phyloP scores from a whole-genome alignment of 768 basidiomycete species.

The Gautieria morchelliformis region DNA sequence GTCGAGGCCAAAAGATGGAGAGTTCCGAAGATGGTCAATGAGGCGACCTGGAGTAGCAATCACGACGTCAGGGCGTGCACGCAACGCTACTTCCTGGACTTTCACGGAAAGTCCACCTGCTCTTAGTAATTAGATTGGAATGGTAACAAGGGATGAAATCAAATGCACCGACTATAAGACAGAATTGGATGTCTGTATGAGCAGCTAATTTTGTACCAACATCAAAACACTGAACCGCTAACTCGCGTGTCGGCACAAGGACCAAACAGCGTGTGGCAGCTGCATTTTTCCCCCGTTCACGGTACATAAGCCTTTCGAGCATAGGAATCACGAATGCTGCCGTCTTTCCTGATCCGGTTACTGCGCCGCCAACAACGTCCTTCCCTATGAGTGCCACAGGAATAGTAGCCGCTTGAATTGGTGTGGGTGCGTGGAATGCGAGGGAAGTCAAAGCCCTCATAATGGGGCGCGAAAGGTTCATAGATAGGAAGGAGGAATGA shows the following conservation, averaged over 20 bases:
- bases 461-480: constrained; percentile 93
- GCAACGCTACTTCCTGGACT: constrained; percentile 77
- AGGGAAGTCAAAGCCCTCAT: constrained; percentile 83
- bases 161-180: constrained; percentile 75
- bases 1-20: constrained; percentile 86
- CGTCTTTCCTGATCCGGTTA: constrained; percentile 97
- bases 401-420: constrained; percentile 90
- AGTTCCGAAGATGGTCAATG: constrained; percentile 96
- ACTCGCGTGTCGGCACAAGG: constrained; percentile 88
- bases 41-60: constrained; percentile 97
- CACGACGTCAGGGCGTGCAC: constrained; percentile 83
- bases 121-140: neutral
- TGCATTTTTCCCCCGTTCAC: constrained; percentile 81
- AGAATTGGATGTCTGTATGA: constrained; percentile 85
- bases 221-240: constrained; percentile 93
- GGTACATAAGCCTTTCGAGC: constrained; percentile 83
- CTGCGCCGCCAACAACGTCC: constrained; percentile 91
- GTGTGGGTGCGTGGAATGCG: constrained; percentile 78
- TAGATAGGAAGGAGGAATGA: constrained; percentile 78
- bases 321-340: constrained; percentile 95
- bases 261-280: constrained; percentile 85
- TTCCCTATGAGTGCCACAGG: constrained; percentile 91
- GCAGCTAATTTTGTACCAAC: constrained; percentile 78
- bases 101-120: constrained; percentile 89
- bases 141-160: neutral